Percentiles rank a stretch among this genome's conserved stretches.
Evolutionary conservation across 2,329 filamentous ascomycete species (phyloP).

Genomic region (Elsinoe perseae): DNA sequence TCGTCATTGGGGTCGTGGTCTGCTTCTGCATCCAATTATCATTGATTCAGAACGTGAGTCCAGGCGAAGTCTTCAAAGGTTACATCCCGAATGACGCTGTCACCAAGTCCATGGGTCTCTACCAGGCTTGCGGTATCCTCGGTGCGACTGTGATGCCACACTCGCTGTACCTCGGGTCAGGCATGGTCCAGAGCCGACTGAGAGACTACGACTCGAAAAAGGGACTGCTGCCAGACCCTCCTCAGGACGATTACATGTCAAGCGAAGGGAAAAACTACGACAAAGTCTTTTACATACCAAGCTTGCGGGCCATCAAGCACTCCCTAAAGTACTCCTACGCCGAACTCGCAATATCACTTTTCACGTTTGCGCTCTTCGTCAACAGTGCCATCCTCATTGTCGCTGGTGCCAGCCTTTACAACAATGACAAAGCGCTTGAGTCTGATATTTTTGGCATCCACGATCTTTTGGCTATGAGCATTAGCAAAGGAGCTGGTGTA

Average conservation of each 20-base stretch:
- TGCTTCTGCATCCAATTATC: slow-evolving; percentile 65
- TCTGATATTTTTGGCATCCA: slow-evolving; percentile 83
- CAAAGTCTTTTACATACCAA: slow-evolving; percentile 32
- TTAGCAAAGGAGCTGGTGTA: slow-evolving; percentile 68
- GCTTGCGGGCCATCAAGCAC: slow-evolving; percentile 32
- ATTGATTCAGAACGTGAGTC: slow-evolving; percentile 48
- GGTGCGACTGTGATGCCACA: slow-evolving; percentile 70
- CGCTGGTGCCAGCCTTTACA: slow-evolving; percentile 67
- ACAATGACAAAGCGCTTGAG: slow-evolving; percentile 48
- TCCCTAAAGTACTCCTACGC: slow-evolving; percentile 36
- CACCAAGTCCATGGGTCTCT: slow-evolving; percentile 52
- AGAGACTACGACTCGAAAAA: slow-evolving; percentile 54
- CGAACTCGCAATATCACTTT: slow-evolving; percentile 34
- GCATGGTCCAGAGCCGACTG: slow-evolving; percentile 60
- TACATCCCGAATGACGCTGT: slow-evolving; percentile 56
- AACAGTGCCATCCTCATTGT: slow-evolving; percentile 38
- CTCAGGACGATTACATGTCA: slow-evolving; percentile 17
- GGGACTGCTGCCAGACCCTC: slow-evolving; percentile 4
- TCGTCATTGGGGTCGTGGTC: slow-evolving; percentile 61
- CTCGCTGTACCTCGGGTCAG: slow-evolving; percentile 60
- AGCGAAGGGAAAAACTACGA: slow-evolving; percentile 25
- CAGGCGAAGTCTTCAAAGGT: slow-evolving; percentile 55
- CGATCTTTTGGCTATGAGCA: slow-evolving; percentile 56
- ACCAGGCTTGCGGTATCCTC: slow-evolving; percentile 67
- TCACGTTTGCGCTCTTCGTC: slow-evolving; percentile 38